A percentile compares a stretch with the other conserved stretches of the same genome.
Conservation (phyloP, 176 grass and related monocot species). For the Puccinellia tenuiflora region DNA sequence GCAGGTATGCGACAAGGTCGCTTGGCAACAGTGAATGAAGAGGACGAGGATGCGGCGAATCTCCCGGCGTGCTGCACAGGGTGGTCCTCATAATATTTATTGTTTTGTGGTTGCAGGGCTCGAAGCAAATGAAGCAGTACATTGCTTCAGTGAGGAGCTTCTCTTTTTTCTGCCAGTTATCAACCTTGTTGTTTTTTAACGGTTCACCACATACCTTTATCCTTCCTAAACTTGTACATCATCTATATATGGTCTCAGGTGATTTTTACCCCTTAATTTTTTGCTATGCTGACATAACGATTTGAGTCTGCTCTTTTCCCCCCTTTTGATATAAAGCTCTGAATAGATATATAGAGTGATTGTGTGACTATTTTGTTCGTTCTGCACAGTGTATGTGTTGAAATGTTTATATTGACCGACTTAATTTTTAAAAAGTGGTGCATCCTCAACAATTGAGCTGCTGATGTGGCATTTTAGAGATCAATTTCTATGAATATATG, state of each 20-base stretch:
- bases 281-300: not conserved
- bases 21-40: too few relatives aligned
- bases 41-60: too few relatives aligned
- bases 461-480: slow-evolving; percentile 18
- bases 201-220: slow-evolving; percentile 45
- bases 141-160: slow-evolving; percentile 58
- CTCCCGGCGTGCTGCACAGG: too few relatives aligned
- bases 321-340: not conserved
- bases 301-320: not conserved
- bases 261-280: slow-evolving; percentile 6
- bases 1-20: too few relatives aligned
- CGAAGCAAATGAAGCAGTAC: slow-evolving; percentile 30
- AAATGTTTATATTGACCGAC: not conserved
- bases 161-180: slow-evolving; percentile 69
- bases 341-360: not conserved
- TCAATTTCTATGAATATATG: not conserved
- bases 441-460: slow-evolving; percentile 16
- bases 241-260: slow-evolving; percentile 86
- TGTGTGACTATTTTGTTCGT: not conserved
- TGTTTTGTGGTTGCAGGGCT: slow-evolving; percentile 45
- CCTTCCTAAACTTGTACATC: slow-evolving; percentile 66
- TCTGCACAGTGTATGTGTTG: not conserved
- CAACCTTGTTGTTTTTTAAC: slow-evolving; percentile 42
- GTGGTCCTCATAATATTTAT: slow-evolving; percentile 22
- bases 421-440: not conserved